Evolutionary conservation across 2,329 filamentous ascomycete genomes (phyloP), one percentile per base, ranked within the genome.

Genomic region (Aspergillus sp.): DNA sequence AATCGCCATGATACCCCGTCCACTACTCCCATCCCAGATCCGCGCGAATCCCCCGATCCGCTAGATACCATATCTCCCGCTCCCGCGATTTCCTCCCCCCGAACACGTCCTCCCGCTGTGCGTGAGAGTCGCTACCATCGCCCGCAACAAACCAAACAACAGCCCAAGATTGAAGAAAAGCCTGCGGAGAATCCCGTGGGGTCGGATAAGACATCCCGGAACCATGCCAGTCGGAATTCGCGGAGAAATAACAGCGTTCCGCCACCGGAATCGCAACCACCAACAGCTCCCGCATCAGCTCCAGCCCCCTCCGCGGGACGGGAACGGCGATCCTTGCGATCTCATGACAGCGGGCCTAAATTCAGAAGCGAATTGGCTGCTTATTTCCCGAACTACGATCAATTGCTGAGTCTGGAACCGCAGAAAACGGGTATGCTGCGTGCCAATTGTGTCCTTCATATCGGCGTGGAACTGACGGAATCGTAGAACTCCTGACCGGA

Each of bases 341-440:
- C 89, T 45, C 87, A 94, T 61, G 89, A 95, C 64, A 80, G 79
- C 60, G 86, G 85, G 9, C 85, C 85, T 45, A 80, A 88, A 58
- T 85, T 90, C 71, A 95, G 94, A 76, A 96, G 90, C 70, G 90
- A 96, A 63, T 77, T 97, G 52, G 85, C 90, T 33, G 80, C 83
- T 43, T 97, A 95, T 71, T 96, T 97, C 63, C 84, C 87, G 45
- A 90, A 94, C 62, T 97, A 95, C 68, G 90, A 96, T 69, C 88
- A 95, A 65, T 81, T 96, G 56, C 89, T 97, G 70, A 90, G 88
- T 53, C 88, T 94, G 63, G 84, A 88, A 53, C 81, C 84, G 35
- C 85, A 85, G 59, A 85, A 90, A 69, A 76, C 85, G 58, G 85
- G 90, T 90, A 78, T 50, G 60, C 51, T 17, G 23, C n/a, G 5